Percentiles rank a stretch among this genome's conserved stretches.
These are phyloP conservation scores for Cornus kousa DNA, from an alignment of 148 eudicot species.

Conservation along the genomic window DNA sequence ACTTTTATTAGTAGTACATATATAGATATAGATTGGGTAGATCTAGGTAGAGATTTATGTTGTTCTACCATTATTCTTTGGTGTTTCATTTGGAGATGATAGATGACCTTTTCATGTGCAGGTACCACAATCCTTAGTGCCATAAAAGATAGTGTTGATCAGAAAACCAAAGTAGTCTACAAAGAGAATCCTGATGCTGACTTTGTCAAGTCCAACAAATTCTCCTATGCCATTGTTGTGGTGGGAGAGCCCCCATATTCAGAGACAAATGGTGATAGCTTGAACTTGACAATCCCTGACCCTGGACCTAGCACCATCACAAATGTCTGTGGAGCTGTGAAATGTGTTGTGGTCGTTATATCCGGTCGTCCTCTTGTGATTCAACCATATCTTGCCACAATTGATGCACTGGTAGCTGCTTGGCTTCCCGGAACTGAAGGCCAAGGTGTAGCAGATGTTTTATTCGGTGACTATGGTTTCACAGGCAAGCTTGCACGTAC, in stretches of 20 bases:
- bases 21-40: too few species aligned
- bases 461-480: slow-evolving; percentile 58
- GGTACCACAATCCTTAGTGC: slow-evolving; percentile 78
- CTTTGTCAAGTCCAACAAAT: slow-evolving; percentile 34
- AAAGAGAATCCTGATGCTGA: slow-evolving; percentile 41
- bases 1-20: too few species aligned
- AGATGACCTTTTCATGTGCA: slow-evolving; percentile 10
- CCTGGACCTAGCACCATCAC: slow-evolving; percentile 42
- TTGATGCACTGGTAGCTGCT: slow-evolving; percentile 53
- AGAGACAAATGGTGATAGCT: slow-evolving; percentile 52
- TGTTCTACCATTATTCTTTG: too few species aligned
- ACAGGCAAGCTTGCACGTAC: slow-evolving; percentile 54
- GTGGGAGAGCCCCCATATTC: slow-evolving; percentile 58
- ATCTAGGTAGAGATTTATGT: too few species aligned
- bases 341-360: slow-evolving; percentile 45
- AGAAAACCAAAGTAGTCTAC: slow-evolving; percentile 57
- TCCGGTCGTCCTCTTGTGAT: slow-evolving; percentile 58
- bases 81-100: too few species aligned
- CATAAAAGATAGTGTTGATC: slow-evolving; percentile 60
- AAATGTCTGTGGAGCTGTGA: slow-evolving; percentile 40
- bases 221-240: slow-evolving; percentile 51
- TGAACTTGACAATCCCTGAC: slow-evolving; percentile 37
- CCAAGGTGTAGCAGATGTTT: slow-evolving; percentile 56
- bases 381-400: slow-evolving; percentile 38
- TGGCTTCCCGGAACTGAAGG: slow-evolving; percentile 64